Percentiles rank a stretch among this genome's conserved stretches.
Evolutionary conservation across 768 basidiomycete species (phyloP).

Genomic region (Boletus reticulatus): DNA sequence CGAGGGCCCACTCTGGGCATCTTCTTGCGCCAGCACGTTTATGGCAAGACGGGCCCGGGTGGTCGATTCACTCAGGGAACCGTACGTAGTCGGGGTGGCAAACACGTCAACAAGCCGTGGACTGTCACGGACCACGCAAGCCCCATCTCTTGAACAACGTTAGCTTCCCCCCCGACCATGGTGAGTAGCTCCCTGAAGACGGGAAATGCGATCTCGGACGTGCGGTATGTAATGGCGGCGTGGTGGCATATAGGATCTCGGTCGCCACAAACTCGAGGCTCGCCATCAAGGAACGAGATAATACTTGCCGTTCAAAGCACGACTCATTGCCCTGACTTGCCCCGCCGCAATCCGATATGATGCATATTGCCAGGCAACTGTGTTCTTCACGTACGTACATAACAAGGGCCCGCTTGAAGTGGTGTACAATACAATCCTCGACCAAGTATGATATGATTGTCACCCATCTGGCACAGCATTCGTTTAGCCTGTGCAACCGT

Average conservation of each 20-base stretch:
- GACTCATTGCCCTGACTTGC: neutral
- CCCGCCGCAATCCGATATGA: neutral
- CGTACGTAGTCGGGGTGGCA: conserved; percentile 2
- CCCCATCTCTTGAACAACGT: neutral
- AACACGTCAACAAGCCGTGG: conserved; percentile 7
- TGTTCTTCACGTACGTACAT: conserved; percentile 16
- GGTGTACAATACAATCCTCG: neutral
- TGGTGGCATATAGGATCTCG: too few relatives aligned
- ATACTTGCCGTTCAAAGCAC: conserved; percentile 3
- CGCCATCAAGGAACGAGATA: neutral
- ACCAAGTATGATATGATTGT: neutral
- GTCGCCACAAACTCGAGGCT: conserved; percentile 1
- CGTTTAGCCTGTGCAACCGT: neutral
- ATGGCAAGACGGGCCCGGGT: conserved; percentile 14
- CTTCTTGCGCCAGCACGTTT: conserved; percentile 17
- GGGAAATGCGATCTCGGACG: too few relatives aligned
- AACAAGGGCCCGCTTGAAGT: conserved; percentile 1
- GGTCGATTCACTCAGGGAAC: conserved; percentile 1
- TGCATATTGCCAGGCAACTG: conserved; percentile 22
- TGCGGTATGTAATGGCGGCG: too few relatives aligned
- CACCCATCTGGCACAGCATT: conserved; percentile 18
- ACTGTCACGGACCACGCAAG: neutral
- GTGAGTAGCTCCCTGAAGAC: too few relatives aligned
- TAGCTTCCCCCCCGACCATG: neutral
- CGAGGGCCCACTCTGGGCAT: conserved; percentile 7